These are phyloP conservation scores for Fusarium fracticaudum DNA, from an alignment of 2,329 filamentous ascomycete genomes.

Conservation along the genomic window DNA sequence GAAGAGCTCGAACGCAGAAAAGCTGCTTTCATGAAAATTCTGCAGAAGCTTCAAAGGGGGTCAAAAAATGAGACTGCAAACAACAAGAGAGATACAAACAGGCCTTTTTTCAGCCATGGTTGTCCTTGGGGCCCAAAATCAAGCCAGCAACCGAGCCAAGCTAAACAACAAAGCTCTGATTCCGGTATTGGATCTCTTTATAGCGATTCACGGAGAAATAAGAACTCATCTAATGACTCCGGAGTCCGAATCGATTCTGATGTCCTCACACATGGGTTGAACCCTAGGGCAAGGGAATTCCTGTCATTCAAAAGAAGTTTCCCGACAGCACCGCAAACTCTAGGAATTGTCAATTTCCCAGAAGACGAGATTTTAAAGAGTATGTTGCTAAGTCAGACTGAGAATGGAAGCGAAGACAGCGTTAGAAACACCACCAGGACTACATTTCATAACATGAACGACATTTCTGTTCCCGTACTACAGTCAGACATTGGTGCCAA, in stretches of 20 bases:
- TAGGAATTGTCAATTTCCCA: not conserved
- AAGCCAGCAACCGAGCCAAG: not conserved
- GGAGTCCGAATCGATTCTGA: conserved; percentile 17
- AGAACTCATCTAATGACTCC: conserved; percentile 33
- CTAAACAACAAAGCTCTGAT: not conserved
- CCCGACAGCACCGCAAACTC: not conserved
- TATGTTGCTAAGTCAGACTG: not conserved
- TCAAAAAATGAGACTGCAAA: not conserved
- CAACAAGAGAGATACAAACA: not conserved
- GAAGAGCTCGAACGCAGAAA: conserved; percentile 24
- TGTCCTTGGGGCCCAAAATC: not conserved
- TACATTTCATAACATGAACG: not conserved
- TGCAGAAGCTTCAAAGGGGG: conserved; percentile 40
- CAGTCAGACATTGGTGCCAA: not conserved
- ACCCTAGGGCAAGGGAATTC: conserved; percentile 49
- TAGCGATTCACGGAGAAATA: not conserved
- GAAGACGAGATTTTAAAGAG: not conserved
- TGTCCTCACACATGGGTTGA: conserved; percentile 35
- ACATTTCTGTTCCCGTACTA: not conserved
- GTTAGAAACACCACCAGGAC: not conserved
- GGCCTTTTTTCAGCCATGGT: not conserved
- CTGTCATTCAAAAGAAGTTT: conserved; percentile 39
- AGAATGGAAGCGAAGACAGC: not conserved
- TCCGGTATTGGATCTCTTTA: conserved; percentile 8
- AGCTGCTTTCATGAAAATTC: conserved; percentile 41